These are phyloP conservation scores for Penicillium crystallinum DNA, from an alignment of 495 filamentous ascomycete genomes.

Conservation along the genomic window DNA sequence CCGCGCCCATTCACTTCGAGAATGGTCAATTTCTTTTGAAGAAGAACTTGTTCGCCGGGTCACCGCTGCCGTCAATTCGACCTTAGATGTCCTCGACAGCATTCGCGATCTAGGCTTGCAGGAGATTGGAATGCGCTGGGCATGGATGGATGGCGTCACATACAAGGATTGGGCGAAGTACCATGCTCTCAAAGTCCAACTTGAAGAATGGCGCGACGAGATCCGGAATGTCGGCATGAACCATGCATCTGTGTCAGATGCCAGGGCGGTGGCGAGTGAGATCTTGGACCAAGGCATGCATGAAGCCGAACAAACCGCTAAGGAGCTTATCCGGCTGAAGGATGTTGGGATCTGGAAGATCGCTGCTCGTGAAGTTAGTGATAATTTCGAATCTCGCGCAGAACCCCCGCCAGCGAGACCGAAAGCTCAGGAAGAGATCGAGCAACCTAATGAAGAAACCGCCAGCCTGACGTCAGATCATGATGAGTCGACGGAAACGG, in stretches of 20 bases:
- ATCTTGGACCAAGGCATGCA: slow-evolving; percentile 74
- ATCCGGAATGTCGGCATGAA: slow-evolving; percentile 65
- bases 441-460: slow-evolving; percentile 30
- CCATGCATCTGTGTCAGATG: slow-evolving; percentile 67
- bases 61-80: slow-evolving; percentile 69
- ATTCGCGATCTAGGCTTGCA: slow-evolving; percentile 87
- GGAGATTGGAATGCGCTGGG: slow-evolving; percentile 96
- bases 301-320: slow-evolving; percentile 72
- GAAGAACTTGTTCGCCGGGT: slow-evolving; percentile 63
- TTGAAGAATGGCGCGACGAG: slow-evolving; percentile 79
- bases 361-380: slow-evolving; percentile 62
- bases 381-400: slow-evolving; percentile 63
- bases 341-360: slow-evolving; percentile 85
- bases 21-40: slow-evolving; percentile 73
- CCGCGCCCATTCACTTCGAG: slow-evolving; percentile 72
- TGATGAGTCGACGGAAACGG: slow-evolving; percentile 13
- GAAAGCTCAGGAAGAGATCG: slow-evolving; percentile 38
- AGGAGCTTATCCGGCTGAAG: slow-evolving; percentile 78
- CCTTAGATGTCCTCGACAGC: slow-evolving; percentile 73
- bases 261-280: slow-evolving; percentile 60
- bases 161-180: slow-evolving; percentile 97
- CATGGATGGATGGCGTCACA: slow-evolving; percentile 89
- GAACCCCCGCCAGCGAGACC: slow-evolving; percentile 42
- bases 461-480: not conserved
- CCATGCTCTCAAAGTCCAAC: slow-evolving; percentile 73